Conservation (phyloP, 257 asterid species). For the Primulina tabacum region DNA sequence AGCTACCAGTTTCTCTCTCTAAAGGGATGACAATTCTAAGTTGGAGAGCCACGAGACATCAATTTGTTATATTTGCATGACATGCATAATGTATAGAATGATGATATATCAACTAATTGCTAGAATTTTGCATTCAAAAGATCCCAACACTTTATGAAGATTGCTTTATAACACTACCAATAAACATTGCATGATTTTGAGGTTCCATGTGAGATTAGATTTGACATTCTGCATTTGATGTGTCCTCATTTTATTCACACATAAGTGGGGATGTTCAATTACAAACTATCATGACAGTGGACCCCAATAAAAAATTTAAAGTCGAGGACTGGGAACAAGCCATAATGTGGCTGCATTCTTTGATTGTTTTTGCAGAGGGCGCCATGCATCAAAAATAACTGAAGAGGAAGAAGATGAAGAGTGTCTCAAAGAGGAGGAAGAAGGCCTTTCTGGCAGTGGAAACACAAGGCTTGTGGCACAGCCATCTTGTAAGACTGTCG, state of each 20-base stretch:
- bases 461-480: constrained; percentile 85
- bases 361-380: constrained; percentile 65
- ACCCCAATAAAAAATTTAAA: too few species aligned
- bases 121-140: not conserved
- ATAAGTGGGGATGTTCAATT: not conserved
- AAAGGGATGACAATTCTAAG: not conserved
- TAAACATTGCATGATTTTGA: not conserved
- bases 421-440: constrained; percentile 92
- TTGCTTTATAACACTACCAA: not conserved
- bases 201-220: not conserved
- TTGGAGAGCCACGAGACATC: not conserved
- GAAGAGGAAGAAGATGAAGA: constrained; percentile 99
- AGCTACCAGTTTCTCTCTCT: not conserved
- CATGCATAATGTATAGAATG: not conserved
- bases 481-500: constrained; percentile 77
- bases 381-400: constrained; percentile 94
- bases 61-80: not conserved
- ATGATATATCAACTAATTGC: not conserved
- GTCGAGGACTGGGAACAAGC: not conserved
- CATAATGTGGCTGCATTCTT: constrained; percentile 7
- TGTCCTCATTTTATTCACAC: not conserved
- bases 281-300: not conserved
- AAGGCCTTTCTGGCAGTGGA: constrained; percentile 68
- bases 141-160: not conserved
- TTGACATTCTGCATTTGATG: not conserved